Evolutionary conservation across 1,284 basidiomycete species (phyloP), one percentile per base, ranked within the genome.

Genomic region (Volvariella volvacea): DNA sequence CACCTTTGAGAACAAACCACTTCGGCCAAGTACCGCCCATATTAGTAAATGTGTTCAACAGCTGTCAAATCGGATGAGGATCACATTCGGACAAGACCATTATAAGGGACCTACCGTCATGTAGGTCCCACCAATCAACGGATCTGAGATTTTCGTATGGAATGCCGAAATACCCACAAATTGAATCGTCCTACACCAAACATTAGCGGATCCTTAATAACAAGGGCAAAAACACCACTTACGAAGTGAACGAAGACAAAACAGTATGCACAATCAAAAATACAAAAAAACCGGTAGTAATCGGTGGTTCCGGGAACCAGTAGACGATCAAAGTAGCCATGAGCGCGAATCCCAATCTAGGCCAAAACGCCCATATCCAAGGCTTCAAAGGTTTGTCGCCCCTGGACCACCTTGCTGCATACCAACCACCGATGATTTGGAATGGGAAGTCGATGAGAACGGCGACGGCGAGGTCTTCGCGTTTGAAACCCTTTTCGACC

Each of bases 81-180:
- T 22, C 17, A 28, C 20, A 19, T 17, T 38, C 19, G 19, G 20
- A 6, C 40, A 20, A 44, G 45, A 41, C 4, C 14, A 33, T n/a
- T n/a, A n/a, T n/a, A 19, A 4, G 21, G 8, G 15, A 58, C 83
- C 62, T 59, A 92, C 91, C 12, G 93, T 97, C 93, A 97, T 97
- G 62, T 97, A 97, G 1, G 94, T 97, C 40, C 93, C 96, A 22
- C 96, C 96, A 49, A 99, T 98, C 12, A 97, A 60, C 0, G 96
- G 96, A 61, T 99, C 96, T 0, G 96, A 93, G 42, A 99, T 88
- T 49, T 91, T 84, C 1, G 94, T 98, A 60, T 99, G 95, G 76
- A 98, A 99, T 2, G 96, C 95, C 7, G 92, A 92, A 53, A 99
- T 94, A 14, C 95, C 94, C 16, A 98, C 95, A 58, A 99, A 99